A percentile compares a stretch with the other conserved stretches of the same genome.
Conservation (phyloP, 441 rosid genomes). For the Corymbia calophylla region DNA sequence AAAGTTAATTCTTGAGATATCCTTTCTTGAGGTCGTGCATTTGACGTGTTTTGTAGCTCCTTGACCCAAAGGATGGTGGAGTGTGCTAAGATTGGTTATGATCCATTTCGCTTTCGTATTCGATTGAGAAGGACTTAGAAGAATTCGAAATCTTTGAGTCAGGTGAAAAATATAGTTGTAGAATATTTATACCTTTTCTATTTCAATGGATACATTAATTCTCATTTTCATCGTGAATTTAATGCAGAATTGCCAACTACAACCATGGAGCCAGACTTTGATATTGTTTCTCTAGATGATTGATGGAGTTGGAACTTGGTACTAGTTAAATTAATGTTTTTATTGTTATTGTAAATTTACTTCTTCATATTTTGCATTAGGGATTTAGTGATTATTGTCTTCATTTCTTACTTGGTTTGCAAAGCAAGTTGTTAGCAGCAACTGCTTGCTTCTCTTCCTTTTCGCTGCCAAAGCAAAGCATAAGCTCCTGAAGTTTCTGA, state of each 20-base stretch:
- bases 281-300: neutral
- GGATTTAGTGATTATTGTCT: neutral
- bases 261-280: neutral
- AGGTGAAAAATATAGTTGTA: neutral
- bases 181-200: too few species aligned
- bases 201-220: rapidly evolving
- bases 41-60: neutral
- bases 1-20: too few species aligned
- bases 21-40: rapidly evolving
- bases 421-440: neutral
- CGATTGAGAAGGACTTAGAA: neutral
- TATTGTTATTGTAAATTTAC: neutral
- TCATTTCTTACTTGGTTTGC: neutral
- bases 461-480: neutral
- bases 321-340: neutral
- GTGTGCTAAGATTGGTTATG: rapidly evolving
- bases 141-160: rapidly evolving
- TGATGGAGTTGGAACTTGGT: neutral
- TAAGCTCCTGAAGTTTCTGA: neutral
- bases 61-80: neutral
- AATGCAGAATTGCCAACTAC: neutral
- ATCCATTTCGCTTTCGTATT: rapidly evolving
- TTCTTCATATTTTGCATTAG: neutral
- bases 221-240: neutral
- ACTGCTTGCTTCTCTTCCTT: neutral